Percentiles rank a stretch among this genome's conserved stretches.
phyloP scores from a whole-genome alignment of 2,329 filamentous ascomycete genomes.

The Colletotrichum orchidophilum region DNA sequence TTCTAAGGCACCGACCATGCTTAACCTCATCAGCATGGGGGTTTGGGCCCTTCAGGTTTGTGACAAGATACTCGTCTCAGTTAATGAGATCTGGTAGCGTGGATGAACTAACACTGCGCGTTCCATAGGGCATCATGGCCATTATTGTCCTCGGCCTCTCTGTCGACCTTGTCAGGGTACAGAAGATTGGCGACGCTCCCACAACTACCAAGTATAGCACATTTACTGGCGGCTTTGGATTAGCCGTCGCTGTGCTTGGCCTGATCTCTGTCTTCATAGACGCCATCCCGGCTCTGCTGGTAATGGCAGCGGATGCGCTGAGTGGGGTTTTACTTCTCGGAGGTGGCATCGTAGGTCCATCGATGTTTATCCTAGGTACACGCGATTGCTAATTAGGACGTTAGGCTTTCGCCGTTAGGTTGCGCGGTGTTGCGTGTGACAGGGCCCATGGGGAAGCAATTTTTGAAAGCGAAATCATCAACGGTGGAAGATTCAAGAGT shows the following conservation, averaged over 20 bases:
- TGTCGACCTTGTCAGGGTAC: slow-evolving; percentile 5
- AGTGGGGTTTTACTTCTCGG: slow-evolving; percentile 22
- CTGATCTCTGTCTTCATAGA: slow-evolving; percentile 20
- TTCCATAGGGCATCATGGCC: slow-evolving; percentile 20
- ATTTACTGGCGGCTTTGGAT: slow-evolving; percentile 24
- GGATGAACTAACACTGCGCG: not conserved
- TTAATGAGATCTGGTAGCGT: not conserved
- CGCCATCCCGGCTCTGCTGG: slow-evolving; percentile 11
- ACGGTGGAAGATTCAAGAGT: not conserved
- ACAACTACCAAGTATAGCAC: slow-evolving; percentile 20
- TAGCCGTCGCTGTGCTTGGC: slow-evolving; percentile 16
- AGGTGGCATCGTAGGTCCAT: slow-evolving; percentile 28
- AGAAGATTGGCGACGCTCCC: slow-evolving; percentile 11
- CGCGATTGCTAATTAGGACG: not conserved
- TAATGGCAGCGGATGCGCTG: slow-evolving; percentile 24
- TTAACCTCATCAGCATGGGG: slow-evolving; percentile 13
- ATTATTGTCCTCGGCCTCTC: slow-evolving; percentile 29
- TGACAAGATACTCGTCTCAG: not conserved
- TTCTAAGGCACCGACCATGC: not conserved
- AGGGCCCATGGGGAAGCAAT: fast-evolving
- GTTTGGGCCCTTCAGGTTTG: slow-evolving; percentile 30
- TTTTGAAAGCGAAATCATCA: not conserved
- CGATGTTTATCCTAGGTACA: not conserved
- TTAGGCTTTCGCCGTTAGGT: slow-evolving; percentile 20
- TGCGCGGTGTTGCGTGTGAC: slow-evolving; percentile 18